Base-by-base conservation (phyloP, 108 stramenopile species). In the Cyclotella kingstonii region DNA sequence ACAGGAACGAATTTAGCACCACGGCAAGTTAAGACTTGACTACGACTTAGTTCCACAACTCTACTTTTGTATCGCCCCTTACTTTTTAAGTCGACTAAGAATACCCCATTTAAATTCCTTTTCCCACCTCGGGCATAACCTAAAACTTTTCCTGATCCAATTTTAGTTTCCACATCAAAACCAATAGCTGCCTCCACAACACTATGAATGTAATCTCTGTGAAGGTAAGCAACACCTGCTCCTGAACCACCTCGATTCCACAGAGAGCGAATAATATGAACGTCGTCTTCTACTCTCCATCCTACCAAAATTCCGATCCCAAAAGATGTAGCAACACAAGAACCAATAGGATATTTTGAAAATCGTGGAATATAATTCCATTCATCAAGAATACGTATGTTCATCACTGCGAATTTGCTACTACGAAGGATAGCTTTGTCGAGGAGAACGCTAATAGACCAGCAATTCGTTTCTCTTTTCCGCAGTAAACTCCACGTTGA, bases 201-300 rank as follows among this genome's bases (percentile, higher is more conserved):
- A 40, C 68, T 44, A 39, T 85, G 76, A 43, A 93, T 78, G 15
- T 76, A 74, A 44, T 89, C 78, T 42, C 91, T 67, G 60, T 77
- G 69, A 14, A 93, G 70, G 60, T 85, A 93, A 6, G 86, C 91
- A 49, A 70, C 36, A 7, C 76, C 84, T 36, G 82, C 55, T 1
- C 91, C 91, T 30, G 69, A 41, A 2, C 87, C 87, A 39, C 83
- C 59, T 26, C 82, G 74, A 57, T 86, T 80, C 92, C 92, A 93
- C 3, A 93, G 69, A 21, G 85, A 84, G 28, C 86, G 77, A 36
- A 93, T 82, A 23, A 93, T 71, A 66, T 93, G 92, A 35, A 77
- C 72, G 51, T 93, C 92, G 60, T 90, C 92, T 72, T 93, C 88
- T 6, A 86, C 85, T 49, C 92, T 73, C 92, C 92, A 93, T 19